Base-by-base conservation (phyloP, 164 flowering plant genomes). In the Liriodendron chinense region DNA sequence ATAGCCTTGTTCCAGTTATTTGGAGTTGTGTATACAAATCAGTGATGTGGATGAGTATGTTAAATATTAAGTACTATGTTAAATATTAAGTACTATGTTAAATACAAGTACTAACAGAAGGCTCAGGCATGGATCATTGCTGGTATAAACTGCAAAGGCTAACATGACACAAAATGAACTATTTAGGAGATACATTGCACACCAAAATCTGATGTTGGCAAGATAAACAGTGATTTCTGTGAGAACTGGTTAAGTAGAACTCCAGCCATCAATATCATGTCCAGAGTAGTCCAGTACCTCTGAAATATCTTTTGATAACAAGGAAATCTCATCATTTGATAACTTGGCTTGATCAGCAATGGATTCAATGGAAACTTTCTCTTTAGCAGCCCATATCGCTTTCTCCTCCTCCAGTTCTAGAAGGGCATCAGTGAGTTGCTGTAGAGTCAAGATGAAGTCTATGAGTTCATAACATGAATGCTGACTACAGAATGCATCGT, bases 361-460 rank as follows among this genome's bases (percentile, higher is more conserved):
- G 68, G 88, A 86, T 82, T 87, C 82, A 79, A 89, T 43, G 3
- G 85, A 85, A 81, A 87, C 91, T 82, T 85, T 94, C 87, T 92
- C 98, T 79, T 88, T 90, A 1, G 91, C 81, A n/a, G 83, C 79
- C 97, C 97, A 89, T 70, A 92, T 82, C 65, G 96, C 97, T 75
- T 82, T 94, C 79, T 92, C 97, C 82, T 92, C 98, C 82, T 90
- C 98, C 82, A 89, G 82, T 77, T 87, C 87, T 84, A 96, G 70
- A 80, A 96, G 96, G 70, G 97, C 90, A 78, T 92, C 82, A 14
- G 92, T 82, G 47, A 96, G 88, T 87, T 89, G 93, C 99, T 96
- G 86, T 75, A 82, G 24, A 74, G 25, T 57, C 13, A 49, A 53
- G 70, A 59, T 68, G 20, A 65, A 78, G 10, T 16, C 56, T 34